Evolutionary conservation across 139 green algal species (phyloP), one percentile per base, ranked within the genome.

Genomic region (Chlorella ohadii): DNA sequence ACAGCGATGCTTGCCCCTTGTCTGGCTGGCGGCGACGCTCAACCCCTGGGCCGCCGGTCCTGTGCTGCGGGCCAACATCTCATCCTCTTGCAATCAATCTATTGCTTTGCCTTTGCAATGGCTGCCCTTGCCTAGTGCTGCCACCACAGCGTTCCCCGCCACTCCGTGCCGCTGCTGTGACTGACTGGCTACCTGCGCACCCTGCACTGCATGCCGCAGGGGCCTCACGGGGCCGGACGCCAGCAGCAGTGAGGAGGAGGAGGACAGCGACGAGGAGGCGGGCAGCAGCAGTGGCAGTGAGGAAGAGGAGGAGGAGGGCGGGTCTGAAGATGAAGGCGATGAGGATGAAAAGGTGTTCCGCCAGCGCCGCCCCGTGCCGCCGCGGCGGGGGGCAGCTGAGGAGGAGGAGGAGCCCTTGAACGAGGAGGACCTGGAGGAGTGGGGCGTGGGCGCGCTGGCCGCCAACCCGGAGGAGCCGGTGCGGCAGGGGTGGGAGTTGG

Each of bases 381-480:
- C 41, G 44, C 75, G 39, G 63, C 79, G n/a, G 39, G 71, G n/a
- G n/a, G 44, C 13, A 41, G 27, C 73, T 63, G 75, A 86, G 55
- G 73, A 84, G 33, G 88, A 65, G 38, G 74, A 85, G 64, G 77
- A 75, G 82, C 33, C 65, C 27, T 3, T 87, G 70, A 77, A 34
- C n/a, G 75, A 86, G 85, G 61, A 64, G 64, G 41, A 85, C 23
- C 64, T 81, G 61, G 78, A 79, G 66, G 91, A 94, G 85, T 97
- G 92, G 92, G 94, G 94, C 12, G 90, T 94, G 19, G 94, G 93
- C 12, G 93, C 88, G 9, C 73, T 93, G 87, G 94, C 94, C 6
- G 91, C 90, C 75, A 96, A 96, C 84, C 94, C 93, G 0, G 84
- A 91, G 25, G 94, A 97, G 86, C 38, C 47, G 39, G 75, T 79